These are phyloP conservation scores for Stipa capillata DNA, from an alignment of 176 grass and related monocot genomes.

Conservation along the genomic window DNA sequence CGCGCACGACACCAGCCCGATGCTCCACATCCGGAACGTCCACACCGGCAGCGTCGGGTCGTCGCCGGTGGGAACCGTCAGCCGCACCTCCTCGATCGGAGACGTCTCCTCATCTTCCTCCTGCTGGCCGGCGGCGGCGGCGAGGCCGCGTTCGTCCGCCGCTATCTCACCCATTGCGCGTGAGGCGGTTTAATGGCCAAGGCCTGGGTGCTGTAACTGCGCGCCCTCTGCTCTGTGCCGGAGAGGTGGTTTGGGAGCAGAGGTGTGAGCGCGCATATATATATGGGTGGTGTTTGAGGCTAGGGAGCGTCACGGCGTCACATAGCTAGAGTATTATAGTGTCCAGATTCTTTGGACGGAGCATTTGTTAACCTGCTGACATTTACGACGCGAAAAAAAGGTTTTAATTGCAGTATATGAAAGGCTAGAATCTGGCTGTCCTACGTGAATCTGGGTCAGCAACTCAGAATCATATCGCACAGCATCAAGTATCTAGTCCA, in stretches of 20 bases:
- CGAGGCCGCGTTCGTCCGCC: slow-evolving; percentile 29
- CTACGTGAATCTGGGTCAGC: no score
- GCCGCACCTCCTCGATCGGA: slow-evolving; percentile 69
- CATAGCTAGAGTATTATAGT: background rate
- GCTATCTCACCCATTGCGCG: slow-evolving; percentile 34
- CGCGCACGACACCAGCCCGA: slow-evolving; percentile 61
- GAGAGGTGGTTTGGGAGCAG: background rate
- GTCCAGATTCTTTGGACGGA: background rate
- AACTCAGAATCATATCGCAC: no score
- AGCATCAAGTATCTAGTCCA: no score
- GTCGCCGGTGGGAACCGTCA: slow-evolving; percentile 62
- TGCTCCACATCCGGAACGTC: slow-evolving; percentile 90
- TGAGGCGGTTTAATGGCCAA: slow-evolving; percentile 19
- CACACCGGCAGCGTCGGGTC: slow-evolving; percentile 75
- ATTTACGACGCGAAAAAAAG: background rate
- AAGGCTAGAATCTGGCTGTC: no score
- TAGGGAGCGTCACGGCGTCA: background rate
- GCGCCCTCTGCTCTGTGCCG: background rate
- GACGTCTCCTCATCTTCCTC: slow-evolving; percentile 33
- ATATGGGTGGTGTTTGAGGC: slow-evolving; percentile 4
- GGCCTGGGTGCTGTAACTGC: background rate
- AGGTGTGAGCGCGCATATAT: background rate
- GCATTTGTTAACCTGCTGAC: background rate
- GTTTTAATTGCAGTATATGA: background rate
- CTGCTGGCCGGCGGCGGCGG: background rate